These are phyloP conservation scores for Catunica adiposa DNA, from an alignment of 2,329 filamentous ascomycete genomes.

Conservation along the genomic window DNA sequence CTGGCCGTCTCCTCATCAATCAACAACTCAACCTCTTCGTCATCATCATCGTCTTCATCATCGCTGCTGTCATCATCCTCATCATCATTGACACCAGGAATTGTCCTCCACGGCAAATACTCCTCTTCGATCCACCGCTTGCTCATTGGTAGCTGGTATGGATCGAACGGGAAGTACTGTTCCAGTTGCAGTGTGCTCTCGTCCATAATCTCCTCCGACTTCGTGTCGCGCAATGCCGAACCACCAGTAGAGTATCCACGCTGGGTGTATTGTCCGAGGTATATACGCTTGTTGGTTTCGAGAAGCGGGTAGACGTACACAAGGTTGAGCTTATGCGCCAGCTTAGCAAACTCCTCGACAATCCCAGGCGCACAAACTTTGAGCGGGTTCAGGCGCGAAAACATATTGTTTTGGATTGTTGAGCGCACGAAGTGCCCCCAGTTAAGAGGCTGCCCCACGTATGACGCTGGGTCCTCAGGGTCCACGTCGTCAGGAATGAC, in stretches of 20 bases:
- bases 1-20: slow-evolving; percentile 35
- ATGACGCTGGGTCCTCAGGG: slow-evolving; percentile 43
- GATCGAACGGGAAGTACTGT: slow-evolving; percentile 93
- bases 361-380: slow-evolving; percentile 87
- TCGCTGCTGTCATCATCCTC: slow-evolving; percentile 38
- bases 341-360: slow-evolving; percentile 77
- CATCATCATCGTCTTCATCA: slow-evolving; percentile 29
- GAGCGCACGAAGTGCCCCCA: slow-evolving; percentile 66
- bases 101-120: slow-evolving; percentile 64
- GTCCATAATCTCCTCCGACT: slow-evolving; percentile 24
- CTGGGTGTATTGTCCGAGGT: slow-evolving; percentile 53
- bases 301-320: slow-evolving; percentile 79
- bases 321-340: slow-evolving; percentile 71
- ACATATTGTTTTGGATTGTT: slow-evolving; percentile 59
- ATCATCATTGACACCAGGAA: slow-evolving; percentile 50
- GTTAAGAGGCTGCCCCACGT: slow-evolving; percentile 52
- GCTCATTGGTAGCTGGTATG: slow-evolving; percentile 77
- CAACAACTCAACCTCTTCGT: slow-evolving; percentile 27
- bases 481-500: slow-evolving; percentile 43
- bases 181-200: slow-evolving; percentile 76
- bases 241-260: slow-evolving; percentile 36
- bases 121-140: slow-evolving; percentile 75
- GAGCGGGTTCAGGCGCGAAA: slow-evolving; percentile 80
- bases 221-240: slow-evolving; percentile 19
- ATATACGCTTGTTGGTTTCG: slow-evolving; percentile 81